Percentiles rank a stretch among this genome's conserved stretches.
Evolutionary conservation across 257 asterid species (phyloP).

Genomic region (Scutellaria baicalensis): DNA sequence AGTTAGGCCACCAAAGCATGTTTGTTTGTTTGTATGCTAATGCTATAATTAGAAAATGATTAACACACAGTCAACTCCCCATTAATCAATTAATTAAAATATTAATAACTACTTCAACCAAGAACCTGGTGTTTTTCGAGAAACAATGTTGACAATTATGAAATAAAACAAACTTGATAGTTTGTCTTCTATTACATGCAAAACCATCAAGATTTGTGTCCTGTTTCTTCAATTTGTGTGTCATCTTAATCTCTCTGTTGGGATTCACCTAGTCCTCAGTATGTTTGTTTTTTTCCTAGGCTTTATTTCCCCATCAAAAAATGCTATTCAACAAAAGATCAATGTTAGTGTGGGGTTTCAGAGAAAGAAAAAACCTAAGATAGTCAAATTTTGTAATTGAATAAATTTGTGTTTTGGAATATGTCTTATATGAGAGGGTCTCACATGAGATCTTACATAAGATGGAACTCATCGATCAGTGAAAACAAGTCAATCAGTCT

Average conservation of each 20-base stretch:
- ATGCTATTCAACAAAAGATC: background rate
- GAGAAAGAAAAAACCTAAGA: background rate
- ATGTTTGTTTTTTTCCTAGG: background rate
- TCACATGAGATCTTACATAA: too few relatives aligned
- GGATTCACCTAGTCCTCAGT: conserved; percentile 1
- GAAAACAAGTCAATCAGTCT: too few relatives aligned
- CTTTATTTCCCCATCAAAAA: conserved; percentile 2
- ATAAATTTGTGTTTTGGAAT: too few relatives aligned
- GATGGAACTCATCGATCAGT: too few relatives aligned
- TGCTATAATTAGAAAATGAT: conserved; percentile 16
- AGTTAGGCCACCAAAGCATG: conserved; percentile 34
- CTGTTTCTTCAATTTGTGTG: conserved; percentile 9
- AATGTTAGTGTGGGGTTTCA: background rate
- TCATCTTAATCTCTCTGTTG: background rate
- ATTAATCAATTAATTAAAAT: conserved; percentile 12
- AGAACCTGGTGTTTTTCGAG: conserved; percentile 33
- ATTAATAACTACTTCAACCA: conserved; percentile 16
- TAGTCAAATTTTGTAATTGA: too few relatives aligned
- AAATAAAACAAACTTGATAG: background rate
- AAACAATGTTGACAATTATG: conserved; percentile 2
- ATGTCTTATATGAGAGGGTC: too few relatives aligned
- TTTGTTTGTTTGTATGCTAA: conserved; percentile 17
- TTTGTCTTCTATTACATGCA: conserved; percentile 18
- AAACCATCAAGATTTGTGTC: conserved; percentile 20
- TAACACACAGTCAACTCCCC: conserved; percentile 30